Evolutionary conservation across 2,329 filamentous ascomycete species (phyloP).

Genomic region (Penicillium digitatum): DNA sequence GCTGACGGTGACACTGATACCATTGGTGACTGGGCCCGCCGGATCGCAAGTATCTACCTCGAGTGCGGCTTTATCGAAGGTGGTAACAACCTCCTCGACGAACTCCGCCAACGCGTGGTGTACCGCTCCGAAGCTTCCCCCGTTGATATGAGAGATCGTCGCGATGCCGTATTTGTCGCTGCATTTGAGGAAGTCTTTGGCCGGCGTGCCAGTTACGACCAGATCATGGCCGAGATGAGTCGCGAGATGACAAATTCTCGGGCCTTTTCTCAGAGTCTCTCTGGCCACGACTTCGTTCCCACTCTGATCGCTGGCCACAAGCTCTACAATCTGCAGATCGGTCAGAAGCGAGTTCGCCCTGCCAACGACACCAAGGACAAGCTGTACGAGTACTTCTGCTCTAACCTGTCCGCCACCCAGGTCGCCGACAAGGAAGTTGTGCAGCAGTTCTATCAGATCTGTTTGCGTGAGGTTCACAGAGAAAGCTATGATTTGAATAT

Average conservation of each 20-base stretch:
- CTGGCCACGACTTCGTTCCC: conserved; percentile 33
- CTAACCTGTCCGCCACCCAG: conserved; percentile 28
- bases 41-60: conserved; percentile 47
- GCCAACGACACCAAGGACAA: conserved; percentile 31
- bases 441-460: conserved; percentile 33
- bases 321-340: conserved; percentile 28
- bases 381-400: conserved; percentile 39
- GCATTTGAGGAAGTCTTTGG: conserved; percentile 44
- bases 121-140: conserved; percentile 39
- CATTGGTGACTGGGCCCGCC: conserved; percentile 46
- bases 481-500: conserved; percentile 33
- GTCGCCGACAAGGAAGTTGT: conserved; percentile 27
- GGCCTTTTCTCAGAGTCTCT: conserved; percentile 34
- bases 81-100: conserved; percentile 43
- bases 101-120: conserved; percentile 51
- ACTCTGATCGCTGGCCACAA: conserved; percentile 32
- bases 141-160: conserved; percentile 30
- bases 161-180: conserved; percentile 46
- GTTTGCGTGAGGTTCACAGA: conserved; percentile 29
- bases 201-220: conserved; percentile 34
- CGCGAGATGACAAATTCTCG: conserved; percentile 44
- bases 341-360: conserved; percentile 31
- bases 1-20: conserved; percentile 42
- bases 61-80: conserved; percentile 42
- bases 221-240: conserved; percentile 44